Evolutionary conservation across 495 filamentous ascomycete genomes (phyloP).

Genomic region (Hypoxylon crocopeplum): DNA sequence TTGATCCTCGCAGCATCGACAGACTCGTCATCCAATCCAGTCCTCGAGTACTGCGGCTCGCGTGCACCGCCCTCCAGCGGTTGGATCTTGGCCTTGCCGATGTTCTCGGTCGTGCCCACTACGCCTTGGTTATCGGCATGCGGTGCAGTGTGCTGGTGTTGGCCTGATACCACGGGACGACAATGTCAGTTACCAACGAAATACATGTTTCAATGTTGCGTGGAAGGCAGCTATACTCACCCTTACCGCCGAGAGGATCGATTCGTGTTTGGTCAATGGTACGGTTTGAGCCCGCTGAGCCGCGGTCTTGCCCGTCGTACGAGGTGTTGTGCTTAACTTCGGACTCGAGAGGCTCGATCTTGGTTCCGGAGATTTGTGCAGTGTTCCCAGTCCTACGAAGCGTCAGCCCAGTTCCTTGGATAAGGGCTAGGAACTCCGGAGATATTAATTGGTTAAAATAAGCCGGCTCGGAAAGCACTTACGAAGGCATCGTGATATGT

Average conservation of each 20-base stretch:
- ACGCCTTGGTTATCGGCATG: constrained; percentile 23
- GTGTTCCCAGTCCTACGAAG: constrained; percentile 5
- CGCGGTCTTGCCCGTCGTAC: constrained; percentile 5
- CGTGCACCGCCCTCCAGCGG: neutral
- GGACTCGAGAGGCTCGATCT: constrained; percentile 20
- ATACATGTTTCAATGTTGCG: neutral
- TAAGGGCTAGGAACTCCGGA: neutral
- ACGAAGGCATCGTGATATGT: constrained; percentile 20
- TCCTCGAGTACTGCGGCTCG: constrained; percentile 9
- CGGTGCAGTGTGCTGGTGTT: constrained; percentile 21
- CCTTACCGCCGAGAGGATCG: constrained; percentile 13
- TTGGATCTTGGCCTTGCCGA: constrained; percentile 8
- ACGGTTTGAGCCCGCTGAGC: constrained; percentile 3
- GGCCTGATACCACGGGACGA: neutral
- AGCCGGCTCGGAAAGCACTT: constrained; percentile 3
- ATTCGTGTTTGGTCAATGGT: constrained; percentile 12
- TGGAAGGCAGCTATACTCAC: neutral
- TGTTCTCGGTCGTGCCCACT: constrained; percentile 11
- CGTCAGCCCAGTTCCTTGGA: neutral
- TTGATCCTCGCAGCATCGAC: constrained; percentile 16
- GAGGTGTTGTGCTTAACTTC: constrained; percentile 13
- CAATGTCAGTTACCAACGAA: neutral
- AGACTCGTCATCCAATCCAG: constrained; percentile 18
- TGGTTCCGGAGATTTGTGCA: constrained; percentile 14
- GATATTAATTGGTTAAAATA: too few species aligned